These are phyloP conservation scores for Hyaloscypha finlandica DNA, from an alignment of 495 filamentous ascomycete genomes.

Conservation along the genomic window DNA sequence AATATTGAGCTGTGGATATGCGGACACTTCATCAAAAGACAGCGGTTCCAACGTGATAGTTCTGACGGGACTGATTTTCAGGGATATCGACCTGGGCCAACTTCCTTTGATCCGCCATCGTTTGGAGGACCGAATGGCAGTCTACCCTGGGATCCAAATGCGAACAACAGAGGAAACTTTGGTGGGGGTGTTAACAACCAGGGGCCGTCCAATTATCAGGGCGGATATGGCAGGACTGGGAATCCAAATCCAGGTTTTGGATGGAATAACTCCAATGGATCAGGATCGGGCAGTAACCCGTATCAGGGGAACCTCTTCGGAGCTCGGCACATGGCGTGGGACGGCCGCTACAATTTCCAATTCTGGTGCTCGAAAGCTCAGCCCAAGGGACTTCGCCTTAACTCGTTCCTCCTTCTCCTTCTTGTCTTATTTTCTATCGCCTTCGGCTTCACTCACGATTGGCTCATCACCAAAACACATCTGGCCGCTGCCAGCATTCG, in stretches of 20 bases:
- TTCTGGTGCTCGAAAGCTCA: slow-evolving; percentile 15
- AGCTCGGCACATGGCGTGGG: slow-evolving; percentile 4
- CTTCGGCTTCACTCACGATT: slow-evolving; percentile 18
- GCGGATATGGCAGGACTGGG: slow-evolving; percentile 11
- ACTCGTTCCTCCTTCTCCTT: slow-evolving; percentile 1
- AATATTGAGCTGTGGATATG: slow-evolving; percentile 29
- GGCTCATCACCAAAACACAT: slow-evolving; percentile 8
- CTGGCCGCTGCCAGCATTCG: neutral
- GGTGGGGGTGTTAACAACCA: neutral
- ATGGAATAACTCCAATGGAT: slow-evolving; percentile 9
- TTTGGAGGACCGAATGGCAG: neutral
- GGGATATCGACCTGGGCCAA: neutral
- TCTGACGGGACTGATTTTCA: slow-evolving; percentile 20
- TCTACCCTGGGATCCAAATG: neutral
- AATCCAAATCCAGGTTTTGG: slow-evolving; percentile 10
- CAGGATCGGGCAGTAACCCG: slow-evolving; percentile 16
- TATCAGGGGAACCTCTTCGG: slow-evolving; percentile 21
- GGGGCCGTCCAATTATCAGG: slow-evolving; percentile 18
- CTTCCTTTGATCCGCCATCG: slow-evolving; percentile 2
- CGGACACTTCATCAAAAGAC: slow-evolving; percentile 26
- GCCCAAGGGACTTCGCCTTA: neutral
- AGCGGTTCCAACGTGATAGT: slow-evolving; percentile 10
- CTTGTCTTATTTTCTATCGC: slow-evolving; percentile 16
- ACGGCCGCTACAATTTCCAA: neutral
- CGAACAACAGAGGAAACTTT: slow-evolving; percentile 14